These are phyloP conservation scores for Sanghuangporus baumii DNA, from an alignment of 1,284 basidiomycete species.

Conservation along the genomic window DNA sequence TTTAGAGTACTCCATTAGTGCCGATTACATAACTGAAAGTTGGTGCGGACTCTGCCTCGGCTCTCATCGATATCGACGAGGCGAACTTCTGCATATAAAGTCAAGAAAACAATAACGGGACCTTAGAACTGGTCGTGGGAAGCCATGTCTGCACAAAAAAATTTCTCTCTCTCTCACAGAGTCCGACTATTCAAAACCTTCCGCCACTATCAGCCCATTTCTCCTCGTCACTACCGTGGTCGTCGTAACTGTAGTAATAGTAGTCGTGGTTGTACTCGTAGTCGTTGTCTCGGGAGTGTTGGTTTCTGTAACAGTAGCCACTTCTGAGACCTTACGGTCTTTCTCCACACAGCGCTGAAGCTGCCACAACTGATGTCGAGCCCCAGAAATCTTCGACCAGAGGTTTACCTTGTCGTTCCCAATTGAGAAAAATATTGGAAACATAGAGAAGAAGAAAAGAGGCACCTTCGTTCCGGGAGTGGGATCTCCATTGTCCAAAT, in stretches of 20 bases:
- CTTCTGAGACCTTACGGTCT: background rate
- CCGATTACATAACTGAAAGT: background rate
- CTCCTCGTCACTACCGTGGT: background rate
- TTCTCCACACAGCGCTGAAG: background rate
- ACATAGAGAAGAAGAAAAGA: background rate
- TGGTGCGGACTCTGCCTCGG: too few relatives aligned
- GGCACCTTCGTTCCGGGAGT: constrained; percentile 14
- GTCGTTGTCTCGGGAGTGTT: background rate
- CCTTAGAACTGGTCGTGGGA: too few relatives aligned
- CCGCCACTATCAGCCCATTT: background rate
- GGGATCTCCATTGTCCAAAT: constrained; percentile 6
- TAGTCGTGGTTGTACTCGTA: background rate
- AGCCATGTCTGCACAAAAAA: too few relatives aligned
- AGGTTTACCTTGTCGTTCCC: background rate
- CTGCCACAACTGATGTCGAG: constrained; percentile 6
- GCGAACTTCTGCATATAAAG: too few relatives aligned
- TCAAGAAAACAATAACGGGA: too few relatives aligned
- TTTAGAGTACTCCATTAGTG: background rate
- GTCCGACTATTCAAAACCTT: background rate
- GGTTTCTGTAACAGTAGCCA: background rate
- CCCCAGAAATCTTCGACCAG: background rate
- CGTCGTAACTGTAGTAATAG: background rate
- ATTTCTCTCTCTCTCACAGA: too few relatives aligned
- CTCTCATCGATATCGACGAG: too few relatives aligned
- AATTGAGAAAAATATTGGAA: background rate